These are phyloP conservation scores for Candida sithepensis DNA, from an alignment of 805 yeast genomes.

Conservation along the genomic window DNA sequence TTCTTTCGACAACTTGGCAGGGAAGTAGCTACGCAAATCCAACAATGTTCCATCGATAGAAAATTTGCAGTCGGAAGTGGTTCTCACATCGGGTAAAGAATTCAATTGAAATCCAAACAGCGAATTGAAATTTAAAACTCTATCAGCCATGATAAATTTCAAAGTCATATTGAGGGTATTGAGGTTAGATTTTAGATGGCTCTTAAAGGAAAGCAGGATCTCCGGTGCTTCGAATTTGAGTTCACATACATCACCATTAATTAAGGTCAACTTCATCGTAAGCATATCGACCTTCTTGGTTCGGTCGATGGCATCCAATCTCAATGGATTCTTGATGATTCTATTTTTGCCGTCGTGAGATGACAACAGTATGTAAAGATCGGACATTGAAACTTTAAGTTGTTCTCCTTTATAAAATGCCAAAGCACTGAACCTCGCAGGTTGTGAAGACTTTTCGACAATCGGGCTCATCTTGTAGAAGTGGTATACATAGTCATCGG, in stretches of 20 bases:
- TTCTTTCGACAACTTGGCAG: not conserved
- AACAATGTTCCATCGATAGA: not conserved
- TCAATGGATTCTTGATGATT: not conserved
- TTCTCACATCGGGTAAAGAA: not conserved
- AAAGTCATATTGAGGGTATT: not conserved
- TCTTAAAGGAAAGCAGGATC: not conserved
- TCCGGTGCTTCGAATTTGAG: not conserved
- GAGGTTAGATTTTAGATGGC: not conserved
- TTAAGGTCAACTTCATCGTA: not conserved
- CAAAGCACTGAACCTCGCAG: not conserved
- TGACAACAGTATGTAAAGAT: not conserved
- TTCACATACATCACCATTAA: not conserved
- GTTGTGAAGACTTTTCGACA: not conserved
- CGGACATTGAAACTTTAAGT: not conserved
- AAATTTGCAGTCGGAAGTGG: not conserved
- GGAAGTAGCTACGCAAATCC: not conserved
- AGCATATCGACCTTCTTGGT: not conserved
- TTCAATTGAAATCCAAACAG: not conserved
- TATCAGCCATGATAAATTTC: constrained; percentile 1
- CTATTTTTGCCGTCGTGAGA: not conserved
- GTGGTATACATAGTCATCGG: constrained; percentile 1
- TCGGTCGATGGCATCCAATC: not conserved
- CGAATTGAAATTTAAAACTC: not conserved
- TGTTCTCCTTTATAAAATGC: not conserved
- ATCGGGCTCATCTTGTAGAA: not conserved